Base-by-base conservation (phyloP, 768 basidiomycete genomes). In the Lyophyllum shimeji region DNA sequence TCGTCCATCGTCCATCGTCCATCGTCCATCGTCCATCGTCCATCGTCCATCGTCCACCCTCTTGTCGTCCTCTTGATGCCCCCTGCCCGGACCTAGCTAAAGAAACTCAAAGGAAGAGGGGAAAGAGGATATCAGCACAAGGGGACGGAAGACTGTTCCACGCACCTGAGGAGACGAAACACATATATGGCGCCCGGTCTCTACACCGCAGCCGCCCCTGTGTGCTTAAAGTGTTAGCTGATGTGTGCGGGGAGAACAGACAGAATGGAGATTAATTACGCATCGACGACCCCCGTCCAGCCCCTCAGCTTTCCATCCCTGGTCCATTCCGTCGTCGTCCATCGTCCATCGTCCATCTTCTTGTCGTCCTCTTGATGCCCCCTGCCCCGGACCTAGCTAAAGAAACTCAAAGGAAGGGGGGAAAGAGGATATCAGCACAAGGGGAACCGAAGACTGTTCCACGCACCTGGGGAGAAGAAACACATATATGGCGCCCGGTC, bases 171-270 rank as follows among this genome's bases (percentile, higher is more conserved):
- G n/a, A n/a, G 12, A 17, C 7, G 11, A 5, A 6, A 37, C 2
- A 37, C 34, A 13, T 37, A 11, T 13, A 37, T 44, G 48, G 42
- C 48, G 44, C 55, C 54, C 42, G 43, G 43, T 43, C 48, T 45
- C 48, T 24, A n/a, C 55, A 39, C 55, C 48, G 48, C 33, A 39
- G 54, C 40, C 43, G 48, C 55, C 34, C 43, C 55, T 46, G 17
- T 23, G 33, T 15, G 3, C 2, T 37, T 8, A 45, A 29, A 2
- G 13, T 8, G 49, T 56, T 15, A 56, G 44, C n/a, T 46, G 11
- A 7, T 23, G 23, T 39, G 48, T 9, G 37, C 15, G n/a, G n/a
- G n/a, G 15, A 29, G 17, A n/a, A 46, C 7, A 23, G 39, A 49
- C 18, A 4, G 13, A 21, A 23, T 3, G 21, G 43, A 21, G 13